A percentile compares a stretch with the other conserved stretches of the same genome.
These are phyloP conservation scores for Themeda triandra DNA, from an alignment of 176 grass and related monocot species.

Conservation along the genomic window DNA sequence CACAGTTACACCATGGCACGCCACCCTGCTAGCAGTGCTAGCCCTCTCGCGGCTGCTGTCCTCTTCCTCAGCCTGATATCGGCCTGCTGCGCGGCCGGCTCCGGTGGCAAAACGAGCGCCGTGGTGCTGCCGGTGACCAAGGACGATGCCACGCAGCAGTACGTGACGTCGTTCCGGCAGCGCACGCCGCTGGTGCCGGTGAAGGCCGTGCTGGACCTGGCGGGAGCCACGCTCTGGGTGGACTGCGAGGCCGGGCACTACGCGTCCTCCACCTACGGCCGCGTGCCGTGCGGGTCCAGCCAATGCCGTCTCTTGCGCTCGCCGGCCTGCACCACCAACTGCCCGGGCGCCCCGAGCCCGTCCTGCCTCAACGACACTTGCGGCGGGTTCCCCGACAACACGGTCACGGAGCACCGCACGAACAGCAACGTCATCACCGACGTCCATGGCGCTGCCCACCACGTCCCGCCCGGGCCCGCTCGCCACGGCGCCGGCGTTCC, in stretches of 20 bases:
- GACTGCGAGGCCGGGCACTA: conserved; percentile 58
- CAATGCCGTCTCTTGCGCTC: conserved; percentile 38
- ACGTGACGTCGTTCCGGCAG: conserved; percentile 47
- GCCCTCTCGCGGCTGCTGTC: not conserved
- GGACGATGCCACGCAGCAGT: conserved; percentile 57
- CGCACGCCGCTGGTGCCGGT: conserved; percentile 47
- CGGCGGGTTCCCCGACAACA: conserved; percentile 45
- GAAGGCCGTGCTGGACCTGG: conserved; percentile 58
- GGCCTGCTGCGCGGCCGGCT: not conserved
- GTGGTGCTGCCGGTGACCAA: conserved; percentile 50
- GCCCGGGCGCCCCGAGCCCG: conserved; percentile 1
- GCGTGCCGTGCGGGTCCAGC: conserved; percentile 48
- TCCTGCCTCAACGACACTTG: conserved; percentile 71
- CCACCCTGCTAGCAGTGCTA: not conserved
- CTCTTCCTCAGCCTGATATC: conserved; percentile 4
- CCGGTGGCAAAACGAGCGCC: conserved; percentile 9
- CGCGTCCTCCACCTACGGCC: conserved; percentile 53
- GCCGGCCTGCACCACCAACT: conserved; percentile 35
- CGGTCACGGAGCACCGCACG: conserved; percentile 40
- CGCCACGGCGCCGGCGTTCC: conserved; percentile 37
- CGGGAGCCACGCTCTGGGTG: conserved; percentile 49
- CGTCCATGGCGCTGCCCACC: conserved; percentile 46
- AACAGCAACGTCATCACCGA: conserved; percentile 44
- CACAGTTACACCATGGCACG: not conserved
- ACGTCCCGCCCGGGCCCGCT: conserved; percentile 43